Conservation (phyloP, 148 eudicot species). For the Spergularia marina region DNA sequence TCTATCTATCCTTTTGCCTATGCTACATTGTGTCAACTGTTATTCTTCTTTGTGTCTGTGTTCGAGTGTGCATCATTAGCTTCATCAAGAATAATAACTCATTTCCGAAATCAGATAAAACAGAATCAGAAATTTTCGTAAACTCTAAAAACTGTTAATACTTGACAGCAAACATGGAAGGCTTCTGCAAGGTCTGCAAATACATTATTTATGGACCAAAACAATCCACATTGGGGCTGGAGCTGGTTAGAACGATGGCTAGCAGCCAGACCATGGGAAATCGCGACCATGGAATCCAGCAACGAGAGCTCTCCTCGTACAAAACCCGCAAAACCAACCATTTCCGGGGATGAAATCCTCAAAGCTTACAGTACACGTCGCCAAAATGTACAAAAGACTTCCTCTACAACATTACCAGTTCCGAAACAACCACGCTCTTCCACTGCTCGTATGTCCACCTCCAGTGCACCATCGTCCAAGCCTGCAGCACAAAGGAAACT, state of each 20-base stretch:
- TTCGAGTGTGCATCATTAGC: background rate
- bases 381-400: constrained; percentile 28
- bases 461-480: constrained; percentile 39
- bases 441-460: constrained; percentile 41
- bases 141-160: background rate
- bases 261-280: constrained; percentile 82
- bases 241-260: constrained; percentile 95
- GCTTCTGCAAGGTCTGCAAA: constrained; percentile 54
- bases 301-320: constrained; percentile 46
- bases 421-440: constrained; percentile 38
- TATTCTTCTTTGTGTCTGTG: background rate
- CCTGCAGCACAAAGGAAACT: constrained; percentile 31
- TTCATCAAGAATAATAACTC: background rate
- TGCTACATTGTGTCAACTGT: background rate
- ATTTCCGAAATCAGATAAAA: too few relatives aligned
- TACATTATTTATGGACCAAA: constrained; percentile 72
- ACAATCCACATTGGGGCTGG: constrained; percentile 95
- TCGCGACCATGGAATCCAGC: constrained; percentile 30
- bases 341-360: constrained; percentile 15
- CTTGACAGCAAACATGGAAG: constrained; percentile 85
- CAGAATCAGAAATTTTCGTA: too few relatives aligned
- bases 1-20: background rate
- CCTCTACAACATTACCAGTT: constrained; percentile 28
- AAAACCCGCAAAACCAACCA: constrained; percentile 12
- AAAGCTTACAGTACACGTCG: constrained; percentile 20